Conservation (phyloP, 768 basidiomycete species). For the Suillus lakei region DNA sequence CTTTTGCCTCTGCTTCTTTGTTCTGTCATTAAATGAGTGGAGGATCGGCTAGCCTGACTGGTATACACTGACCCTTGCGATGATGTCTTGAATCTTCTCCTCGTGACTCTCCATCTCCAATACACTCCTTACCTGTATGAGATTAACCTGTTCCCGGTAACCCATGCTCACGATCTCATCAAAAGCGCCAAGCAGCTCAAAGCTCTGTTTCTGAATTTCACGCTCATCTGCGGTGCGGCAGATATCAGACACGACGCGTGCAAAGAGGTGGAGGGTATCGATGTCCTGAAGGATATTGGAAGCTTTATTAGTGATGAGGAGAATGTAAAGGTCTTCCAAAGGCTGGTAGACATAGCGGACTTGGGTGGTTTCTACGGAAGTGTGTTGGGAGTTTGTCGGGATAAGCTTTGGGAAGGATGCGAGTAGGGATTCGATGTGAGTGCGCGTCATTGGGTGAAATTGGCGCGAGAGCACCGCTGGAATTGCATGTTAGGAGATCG, state of each 20-base stretch:
- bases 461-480: conserved; percentile 95
- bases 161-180: conserved; percentile 96
- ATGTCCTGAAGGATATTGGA: conserved; percentile 99
- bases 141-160: conserved; percentile 76
- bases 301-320: conserved; percentile 97
- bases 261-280: conserved; percentile 92
- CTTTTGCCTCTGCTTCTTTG: conserved; percentile 99
- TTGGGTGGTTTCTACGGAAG: conserved; percentile 93
- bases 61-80: conserved; percentile 71
- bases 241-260: conserved; percentile 91
- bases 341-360: conserved; percentile 98
- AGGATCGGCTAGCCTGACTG: not conserved
- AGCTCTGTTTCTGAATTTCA: conserved; percentile 88
- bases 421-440: conserved; percentile 93
- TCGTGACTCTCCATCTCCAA: conserved; percentile 92
- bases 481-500: conserved; percentile 7
- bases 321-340: conserved; percentile 94
- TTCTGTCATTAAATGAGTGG: conserved; percentile 55
- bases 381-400: conserved; percentile 92
- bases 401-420: conserved; percentile 98
- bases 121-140: conserved; percentile 79
- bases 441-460: conserved; percentile 90
- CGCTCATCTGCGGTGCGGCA: conserved; percentile 86
- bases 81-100: conserved; percentile 98
- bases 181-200: conserved; percentile 93